Evolutionary conservation across 306 rosid genomes (phyloP), one percentile per base, ranked within the genome.

Genomic region (Vigna hirtella): DNA sequence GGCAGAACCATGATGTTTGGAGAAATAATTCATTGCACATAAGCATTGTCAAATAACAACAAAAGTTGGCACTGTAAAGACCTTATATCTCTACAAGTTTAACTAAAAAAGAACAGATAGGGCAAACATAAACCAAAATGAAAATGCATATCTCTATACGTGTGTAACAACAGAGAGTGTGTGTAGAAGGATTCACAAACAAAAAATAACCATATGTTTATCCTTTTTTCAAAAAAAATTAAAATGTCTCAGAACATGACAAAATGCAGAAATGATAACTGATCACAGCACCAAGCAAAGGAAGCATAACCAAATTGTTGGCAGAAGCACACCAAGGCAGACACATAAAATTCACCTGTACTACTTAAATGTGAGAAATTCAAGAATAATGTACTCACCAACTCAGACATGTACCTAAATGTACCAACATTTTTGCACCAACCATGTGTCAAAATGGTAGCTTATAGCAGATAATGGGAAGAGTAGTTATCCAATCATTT

Each of bases 401-500:
- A 9, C 17, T 38, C 32, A 65, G 77, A 78, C 86, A 78, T 24
- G 80, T 66, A 82, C 76, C 72, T 71, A 9, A 13, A 76, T 70
- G 82, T 72, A 66, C 77, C 64, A 16, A 43, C 43, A 79, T 68
- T 49, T 51, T 61, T 51, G 55, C 47, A 50, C 32, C 74, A 74
- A 67, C 56, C 86, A 83, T 79, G 81, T 74, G 57, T 40, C 26
- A n/a, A 6, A 6, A 78, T 50, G 5, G 40, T 61, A 67, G 43
- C 12, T 51, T 78, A 63, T 48, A 38, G 7, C 34, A 66, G 38
- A 24, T 57, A 7, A 20, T 38, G 20, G 57, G 47, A 52, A 26
- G 51, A 61, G 77, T 65, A 6, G 13, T 64, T 67, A 76, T 52
- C 62, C 69, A 83, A 74, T 78, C 53, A 83, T 83, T 78, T 76